A percentile compares a stretch with the other conserved stretches of the same genome.
Conservation (phyloP, 1,284 basidiomycete genomes). For the Trametes versicolor region DNA sequence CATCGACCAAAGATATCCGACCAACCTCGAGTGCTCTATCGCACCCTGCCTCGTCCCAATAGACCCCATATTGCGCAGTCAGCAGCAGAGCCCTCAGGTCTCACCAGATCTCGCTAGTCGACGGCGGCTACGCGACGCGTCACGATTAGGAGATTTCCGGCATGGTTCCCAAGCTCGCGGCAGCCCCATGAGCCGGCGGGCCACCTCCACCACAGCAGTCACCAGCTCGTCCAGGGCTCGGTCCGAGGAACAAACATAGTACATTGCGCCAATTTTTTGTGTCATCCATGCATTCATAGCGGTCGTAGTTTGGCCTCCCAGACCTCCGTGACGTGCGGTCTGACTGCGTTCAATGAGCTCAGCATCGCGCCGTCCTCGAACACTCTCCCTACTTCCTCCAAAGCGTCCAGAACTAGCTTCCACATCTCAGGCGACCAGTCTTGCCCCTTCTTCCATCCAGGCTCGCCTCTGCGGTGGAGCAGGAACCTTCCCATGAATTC, state of each 20-base stretch:
- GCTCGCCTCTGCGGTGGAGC: conserved; percentile 51
- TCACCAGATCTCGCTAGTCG: too few species aligned
- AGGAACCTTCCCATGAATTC: conserved; percentile 63
- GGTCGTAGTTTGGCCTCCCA: conserved; percentile 62
- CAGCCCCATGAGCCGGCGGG: conserved; percentile 1
- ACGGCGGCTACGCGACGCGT: conserved; percentile 24
- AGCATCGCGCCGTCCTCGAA: conserved; percentile 63
- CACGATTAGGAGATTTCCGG: conserved; percentile 8
- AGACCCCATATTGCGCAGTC: not conserved
- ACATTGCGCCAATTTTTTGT: not conserved
- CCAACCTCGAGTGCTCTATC: not conserved
- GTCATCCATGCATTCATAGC: conserved; percentile 41
- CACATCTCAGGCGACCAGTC: conserved; percentile 78
- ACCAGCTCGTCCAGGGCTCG: conserved; percentile 1
- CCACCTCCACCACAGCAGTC: conserved; percentile 3
- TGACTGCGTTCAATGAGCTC: conserved; percentile 58
- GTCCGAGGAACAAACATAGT: not conserved
- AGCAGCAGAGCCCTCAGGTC: too few species aligned
- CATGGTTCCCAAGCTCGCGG: conserved; percentile 5
- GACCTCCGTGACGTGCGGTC: conserved; percentile 56
- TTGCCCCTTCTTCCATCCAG: conserved; percentile 65
- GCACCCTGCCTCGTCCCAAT: not conserved
- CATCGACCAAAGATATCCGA: not conserved
- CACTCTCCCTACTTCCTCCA: conserved; percentile 57
- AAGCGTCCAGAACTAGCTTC: conserved; percentile 57